Evolutionary conservation across 805 yeast genomes (phyloP).

Genomic region (Maudiozyma pseudohumilis): DNA sequence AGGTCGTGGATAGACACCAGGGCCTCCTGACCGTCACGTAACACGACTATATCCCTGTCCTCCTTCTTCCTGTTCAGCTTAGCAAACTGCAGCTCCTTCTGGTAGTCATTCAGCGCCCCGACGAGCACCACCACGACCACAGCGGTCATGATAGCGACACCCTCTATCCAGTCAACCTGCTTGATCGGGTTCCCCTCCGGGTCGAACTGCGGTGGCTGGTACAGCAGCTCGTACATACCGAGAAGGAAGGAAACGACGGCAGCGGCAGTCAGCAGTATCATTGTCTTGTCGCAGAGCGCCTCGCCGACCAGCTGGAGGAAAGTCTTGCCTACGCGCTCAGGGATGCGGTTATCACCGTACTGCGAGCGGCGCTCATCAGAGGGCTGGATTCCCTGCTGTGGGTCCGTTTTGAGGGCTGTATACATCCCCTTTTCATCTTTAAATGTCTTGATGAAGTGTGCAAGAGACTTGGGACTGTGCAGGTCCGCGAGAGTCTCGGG

Average conservation of each 20-base stretch:
- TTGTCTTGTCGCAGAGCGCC: slow-evolving; percentile 84
- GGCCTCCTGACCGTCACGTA: slow-evolving; percentile 59
- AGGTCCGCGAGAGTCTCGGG: slow-evolving; percentile 16
- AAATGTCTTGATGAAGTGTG: slow-evolving; percentile 17
- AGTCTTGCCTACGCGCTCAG: slow-evolving; percentile 59
- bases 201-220: slow-evolving; percentile 69
- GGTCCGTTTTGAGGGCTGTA: slow-evolving; percentile 18
- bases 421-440: slow-evolving; percentile 14
- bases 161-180: slow-evolving; percentile 96
- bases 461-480: slow-evolving; percentile 28
- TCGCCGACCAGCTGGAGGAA: slow-evolving; percentile 62
- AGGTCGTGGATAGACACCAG: slow-evolving; percentile 65
- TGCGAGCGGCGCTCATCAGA: slow-evolving; percentile 14
- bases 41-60: slow-evolving; percentile 66
- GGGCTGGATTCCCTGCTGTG: slow-evolving; percentile 14
- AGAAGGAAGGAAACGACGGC: slow-evolving; percentile 83
- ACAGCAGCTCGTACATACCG: slow-evolving; percentile 88
- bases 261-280: slow-evolving; percentile 73
- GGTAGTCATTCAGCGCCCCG: slow-evolving; percentile 93
- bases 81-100: slow-evolving; percentile 88
- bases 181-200: slow-evolving; percentile 70
- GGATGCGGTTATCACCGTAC: slow-evolving; percentile 66
- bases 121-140: slow-evolving; percentile 83
- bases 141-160: slow-evolving; percentile 93
- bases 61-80: slow-evolving; percentile 82